Base-by-base conservation (phyloP, 1,284 basidiomycete species). In the Trichosporon sp. region DNA sequence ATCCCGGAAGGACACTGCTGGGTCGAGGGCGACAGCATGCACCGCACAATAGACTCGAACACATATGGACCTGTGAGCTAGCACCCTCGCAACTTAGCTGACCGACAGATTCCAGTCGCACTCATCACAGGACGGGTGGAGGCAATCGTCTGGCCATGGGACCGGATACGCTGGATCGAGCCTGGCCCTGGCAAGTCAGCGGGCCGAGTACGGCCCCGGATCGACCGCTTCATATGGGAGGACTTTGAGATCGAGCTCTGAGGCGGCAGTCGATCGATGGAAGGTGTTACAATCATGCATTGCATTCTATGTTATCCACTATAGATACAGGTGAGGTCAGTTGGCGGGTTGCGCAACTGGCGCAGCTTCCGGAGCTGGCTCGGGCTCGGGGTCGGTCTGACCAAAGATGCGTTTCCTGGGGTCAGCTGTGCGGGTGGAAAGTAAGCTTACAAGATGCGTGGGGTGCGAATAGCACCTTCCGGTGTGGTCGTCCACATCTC, bases 361-460 rank as follows among this genome's bases (percentile, higher is more conserved):
- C 3, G 25, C 27, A 16, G 25, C 14, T 5, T 54, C 27, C 14
- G 5, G 37, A 13, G 14, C 46, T 10, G n/a, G 37, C 49, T 54
- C 46, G 4, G 46, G 3, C 11, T 60, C 29, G 4, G 49, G 56
- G 21, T 65, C 64, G n/a, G 52, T 58, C 58, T 65, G 64, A 9
- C 61, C 65, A 7, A 66, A 36, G 4, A 60, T 32, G 21, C 61
- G 61, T 40, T 61, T 66, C 16, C 65, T 66, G 46, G 21, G 23
- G 59, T 66, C 56, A 66, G 65, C 65, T 34, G 6, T 13, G 16
- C 7, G 2, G 10, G 1, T 19, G 9, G 1, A 14, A 32, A 44
- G 19, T 21, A 2, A 21, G 37, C 93, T 83, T 74, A 96, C 93
- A 96, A 74, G 59, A 85, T 71, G 23, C 84, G 81, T 0, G 94